Evolutionary conservation across 805 yeast genomes (phyloP).

Genomic region (Nakazawaea pomicola): DNA sequence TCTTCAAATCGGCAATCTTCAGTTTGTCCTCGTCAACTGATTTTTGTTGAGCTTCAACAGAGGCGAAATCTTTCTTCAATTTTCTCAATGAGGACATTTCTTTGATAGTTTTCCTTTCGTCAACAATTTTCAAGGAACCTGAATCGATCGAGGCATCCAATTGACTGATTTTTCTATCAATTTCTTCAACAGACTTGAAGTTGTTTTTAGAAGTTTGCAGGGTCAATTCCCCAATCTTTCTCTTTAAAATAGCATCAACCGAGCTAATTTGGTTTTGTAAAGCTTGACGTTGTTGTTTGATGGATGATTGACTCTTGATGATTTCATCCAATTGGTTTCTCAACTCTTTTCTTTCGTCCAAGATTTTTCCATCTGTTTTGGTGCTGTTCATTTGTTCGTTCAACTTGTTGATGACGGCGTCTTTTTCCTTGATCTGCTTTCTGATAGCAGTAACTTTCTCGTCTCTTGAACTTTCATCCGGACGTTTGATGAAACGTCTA

Average conservation of each 20-base stretch:
- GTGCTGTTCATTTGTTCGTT: conserved; percentile 52
- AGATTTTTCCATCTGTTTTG: conserved; percentile 42
- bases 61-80: conserved; percentile 70
- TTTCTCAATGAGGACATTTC: conserved; percentile 83
- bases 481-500: conserved; percentile 64
- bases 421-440: conserved; percentile 59
- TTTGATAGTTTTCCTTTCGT: conserved; percentile 79
- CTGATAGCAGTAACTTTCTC: conserved; percentile 49
- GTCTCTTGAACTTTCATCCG: conserved; percentile 64
- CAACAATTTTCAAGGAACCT: conserved; percentile 81
- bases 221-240: conserved; percentile 70
- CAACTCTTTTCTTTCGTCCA: conserved; percentile 45
- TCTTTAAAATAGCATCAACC: conserved; percentile 66
- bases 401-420: conserved; percentile 45
- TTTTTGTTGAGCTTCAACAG: conserved; percentile 69
- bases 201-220: conserved; percentile 63
- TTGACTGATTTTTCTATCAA: conserved; percentile 56
- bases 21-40: conserved; percentile 74
- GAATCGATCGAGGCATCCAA: conserved; percentile 73
- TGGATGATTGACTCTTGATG: conserved; percentile 33
- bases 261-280: conserved; percentile 62
- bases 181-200: conserved; percentile 64
- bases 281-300: conserved; percentile 27
- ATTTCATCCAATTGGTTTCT: conserved; percentile 40
- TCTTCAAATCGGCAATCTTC: conserved; percentile 71